phyloP scores from a whole-genome alignment of 305 asterid species.

The Fraxinus xanthoxyloides region DNA sequence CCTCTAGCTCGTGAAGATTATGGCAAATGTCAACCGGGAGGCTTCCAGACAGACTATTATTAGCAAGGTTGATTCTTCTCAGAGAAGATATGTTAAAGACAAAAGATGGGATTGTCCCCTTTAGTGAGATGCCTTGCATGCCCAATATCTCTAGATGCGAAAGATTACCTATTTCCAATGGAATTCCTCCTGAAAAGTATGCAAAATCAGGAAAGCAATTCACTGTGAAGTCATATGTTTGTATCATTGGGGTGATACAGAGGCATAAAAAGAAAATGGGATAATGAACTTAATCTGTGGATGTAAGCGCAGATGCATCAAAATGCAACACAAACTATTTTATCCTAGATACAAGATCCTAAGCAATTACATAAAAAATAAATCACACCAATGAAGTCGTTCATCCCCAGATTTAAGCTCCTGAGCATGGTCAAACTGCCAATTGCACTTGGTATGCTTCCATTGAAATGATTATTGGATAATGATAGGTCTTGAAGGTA shows the following conservation, averaged over 20 bases:
- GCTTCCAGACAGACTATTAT: constrained; percentile 9
- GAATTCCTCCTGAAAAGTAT: neutral
- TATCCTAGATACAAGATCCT: no score
- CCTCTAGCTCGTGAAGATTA: constrained; percentile 13
- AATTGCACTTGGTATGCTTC: constrained; percentile 15
- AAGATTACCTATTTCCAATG: neutral
- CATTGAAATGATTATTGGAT: constrained; percentile 15
- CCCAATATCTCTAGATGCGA: neutral
- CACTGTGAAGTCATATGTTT: neutral
- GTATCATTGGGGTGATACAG: no score
- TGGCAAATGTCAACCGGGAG: neutral
- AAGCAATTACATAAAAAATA: neutral
- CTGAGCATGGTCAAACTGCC: constrained; percentile 23
- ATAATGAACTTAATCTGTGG: no score
- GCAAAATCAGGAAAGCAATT: neutral
- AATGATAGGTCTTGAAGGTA: constrained; percentile 1
- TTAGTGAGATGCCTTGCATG: neutral
- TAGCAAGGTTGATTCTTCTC: neutral
- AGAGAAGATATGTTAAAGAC: constrained; percentile 24
- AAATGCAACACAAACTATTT: no score
- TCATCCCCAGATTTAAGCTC: constrained; percentile 7
- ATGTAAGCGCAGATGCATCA: no score
- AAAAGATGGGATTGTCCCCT: constrained; percentile 12
- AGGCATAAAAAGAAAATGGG: no score
- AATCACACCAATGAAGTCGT: constrained; percentile 19